Conservation (phyloP, 2,329 filamentous ascomycete genomes). For the Clonostachys rosea region DNA sequence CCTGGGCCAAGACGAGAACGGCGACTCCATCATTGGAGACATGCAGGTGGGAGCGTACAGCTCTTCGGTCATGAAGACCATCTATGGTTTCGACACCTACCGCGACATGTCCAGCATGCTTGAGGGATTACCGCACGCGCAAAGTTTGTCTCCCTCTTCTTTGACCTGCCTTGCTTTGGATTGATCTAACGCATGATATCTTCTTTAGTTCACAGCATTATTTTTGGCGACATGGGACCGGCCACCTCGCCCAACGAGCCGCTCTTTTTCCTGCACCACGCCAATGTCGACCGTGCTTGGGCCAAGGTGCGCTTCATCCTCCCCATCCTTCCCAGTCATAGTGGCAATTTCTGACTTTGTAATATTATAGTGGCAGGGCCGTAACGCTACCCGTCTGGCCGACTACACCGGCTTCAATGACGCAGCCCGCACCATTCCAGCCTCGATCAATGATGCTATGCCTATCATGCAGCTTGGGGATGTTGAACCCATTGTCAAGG, state of each 20-base stretch:
- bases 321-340: not conserved
- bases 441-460: constrained; percentile 6
- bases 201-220: constrained; percentile 15
- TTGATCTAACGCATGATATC: not conserved
- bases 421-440: not conserved
- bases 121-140: constrained; percentile 9
- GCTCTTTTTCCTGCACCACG: constrained; percentile 19
- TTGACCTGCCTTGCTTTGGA: not conserved
- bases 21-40: constrained; percentile 7
- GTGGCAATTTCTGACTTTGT: not conserved
- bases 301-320: constrained; percentile 1
- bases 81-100: constrained; percentile 7
- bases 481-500: constrained; percentile 6
- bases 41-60: constrained; percentile 8
- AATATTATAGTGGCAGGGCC: constrained; percentile 8
- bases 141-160: constrained; percentile 2
- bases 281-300: constrained; percentile 18
- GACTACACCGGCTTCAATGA: constrained; percentile 9
- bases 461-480: constrained; percentile 6
- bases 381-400: constrained; percentile 7
- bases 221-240: constrained; percentile 19
- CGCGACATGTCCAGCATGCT: constrained; percentile 7
- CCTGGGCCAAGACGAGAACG: constrained; percentile 5
- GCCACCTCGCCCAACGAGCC: constrained; percentile 16
- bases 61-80: constrained; percentile 6